Evolutionary conservation across 208 protist genomes (phyloP).

Genomic region (Lotmaria passim): DNA sequence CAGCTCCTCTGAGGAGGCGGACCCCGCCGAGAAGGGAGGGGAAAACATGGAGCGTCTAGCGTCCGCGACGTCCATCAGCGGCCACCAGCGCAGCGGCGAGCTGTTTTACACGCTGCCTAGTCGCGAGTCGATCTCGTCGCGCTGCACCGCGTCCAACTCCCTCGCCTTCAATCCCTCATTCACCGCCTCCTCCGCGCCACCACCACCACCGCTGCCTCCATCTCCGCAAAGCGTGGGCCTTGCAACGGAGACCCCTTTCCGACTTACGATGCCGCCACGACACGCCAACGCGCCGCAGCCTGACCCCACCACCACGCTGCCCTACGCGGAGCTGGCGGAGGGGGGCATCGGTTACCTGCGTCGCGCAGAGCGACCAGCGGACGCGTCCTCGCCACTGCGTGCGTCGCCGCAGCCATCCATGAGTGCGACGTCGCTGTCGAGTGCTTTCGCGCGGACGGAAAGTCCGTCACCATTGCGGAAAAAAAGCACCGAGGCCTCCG

Average conservation of each 20-base stretch:
- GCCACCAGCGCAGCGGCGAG: background rate
- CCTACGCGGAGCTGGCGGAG: background rate
- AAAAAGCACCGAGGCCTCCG: background rate
- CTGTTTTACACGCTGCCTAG: background rate
- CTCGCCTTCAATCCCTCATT: constrained; percentile 9
- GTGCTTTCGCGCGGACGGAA: constrained; percentile 14
- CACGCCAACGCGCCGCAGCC: background rate
- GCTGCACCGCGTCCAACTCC: constrained; percentile 11
- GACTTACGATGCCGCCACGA: background rate
- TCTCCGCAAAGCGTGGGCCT: constrained; percentile 1
- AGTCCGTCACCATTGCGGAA: constrained; percentile 19
- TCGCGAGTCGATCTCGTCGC: constrained; percentile 13
- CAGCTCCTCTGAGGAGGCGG: too few relatives aligned
- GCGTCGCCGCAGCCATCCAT: background rate
- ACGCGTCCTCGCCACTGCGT: constrained; percentile 5
- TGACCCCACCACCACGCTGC: background rate
- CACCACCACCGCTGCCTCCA: constrained; percentile 11
- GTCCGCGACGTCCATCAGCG: background rate
- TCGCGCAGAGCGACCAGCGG: background rate
- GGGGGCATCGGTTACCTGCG: background rate
- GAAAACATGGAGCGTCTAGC: too few relatives aligned
- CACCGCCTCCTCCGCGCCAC: constrained; percentile 5
- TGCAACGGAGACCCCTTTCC: background rate
- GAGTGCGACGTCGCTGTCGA: background rate
- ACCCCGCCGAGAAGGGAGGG: too few relatives aligned